phyloP scores from a whole-genome alignment of 768 basidiomycete genomes.

The Termitomyces sp. region DNA sequence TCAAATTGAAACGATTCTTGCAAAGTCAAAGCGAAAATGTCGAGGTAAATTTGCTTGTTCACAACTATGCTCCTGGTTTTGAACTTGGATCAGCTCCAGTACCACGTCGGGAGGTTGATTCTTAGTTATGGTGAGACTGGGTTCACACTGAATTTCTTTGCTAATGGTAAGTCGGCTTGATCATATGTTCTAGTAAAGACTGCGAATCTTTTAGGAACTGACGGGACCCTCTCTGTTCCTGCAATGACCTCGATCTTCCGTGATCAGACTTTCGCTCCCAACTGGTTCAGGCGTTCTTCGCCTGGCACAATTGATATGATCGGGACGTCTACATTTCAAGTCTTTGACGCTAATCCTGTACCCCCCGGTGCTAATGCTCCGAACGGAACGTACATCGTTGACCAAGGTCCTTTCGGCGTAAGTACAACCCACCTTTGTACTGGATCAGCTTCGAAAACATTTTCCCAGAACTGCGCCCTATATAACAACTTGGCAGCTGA shows the following conservation, averaged over 20 bases:
- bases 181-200: neutral
- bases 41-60: neutral
- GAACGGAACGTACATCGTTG: slow-evolving; percentile 7
- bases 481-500: slow-evolving; percentile 7
- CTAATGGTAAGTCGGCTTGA: slow-evolving; percentile 5
- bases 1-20: slow-evolving; percentile 9
- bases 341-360: slow-evolving; percentile 2
- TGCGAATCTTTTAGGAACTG: slow-evolving; percentile 4
- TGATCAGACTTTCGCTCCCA: slow-evolving; percentile 9
- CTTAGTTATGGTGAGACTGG: slow-evolving; percentile 13
- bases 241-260: slow-evolving; percentile 13
- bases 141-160: slow-evolving; percentile 13
- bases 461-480: slow-evolving; percentile 1
- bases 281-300: slow-evolving; percentile 7
- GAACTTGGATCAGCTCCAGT: slow-evolving; percentile 7
- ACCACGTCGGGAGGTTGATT: slow-evolving; percentile 8
- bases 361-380: slow-evolving; percentile 7
- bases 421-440: neutral
- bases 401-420: neutral
- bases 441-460: neutral
- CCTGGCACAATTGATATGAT: slow-evolving; percentile 2
- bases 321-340: neutral
- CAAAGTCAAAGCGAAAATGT: slow-evolving; percentile 5
- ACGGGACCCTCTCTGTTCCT: slow-evolving; percentile 5
- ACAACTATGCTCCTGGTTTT: neutral